A percentile compares a stretch with the other conserved stretches of the same genome.
phyloP scores from a whole-genome alignment of 306 rosid genomes.

The Pyrus bretschneideri region DNA sequence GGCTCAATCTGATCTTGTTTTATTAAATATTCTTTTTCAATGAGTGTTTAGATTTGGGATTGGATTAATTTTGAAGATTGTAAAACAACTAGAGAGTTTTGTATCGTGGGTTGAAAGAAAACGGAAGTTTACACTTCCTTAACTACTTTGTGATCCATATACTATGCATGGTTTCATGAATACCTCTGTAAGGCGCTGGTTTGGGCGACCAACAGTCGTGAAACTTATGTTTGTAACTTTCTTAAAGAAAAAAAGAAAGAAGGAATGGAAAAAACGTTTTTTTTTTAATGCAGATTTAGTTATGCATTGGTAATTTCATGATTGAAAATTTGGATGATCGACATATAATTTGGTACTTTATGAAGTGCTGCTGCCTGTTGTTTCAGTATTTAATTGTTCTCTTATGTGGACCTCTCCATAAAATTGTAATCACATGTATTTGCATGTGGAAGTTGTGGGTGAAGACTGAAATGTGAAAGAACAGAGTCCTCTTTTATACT shows the following conservation, averaged over 20 bases:
- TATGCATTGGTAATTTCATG: background rate
- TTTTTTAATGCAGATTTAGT: background rate
- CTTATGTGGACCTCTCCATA: background rate
- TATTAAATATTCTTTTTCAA: background rate
- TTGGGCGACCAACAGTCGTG: background rate
- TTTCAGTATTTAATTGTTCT: background rate
- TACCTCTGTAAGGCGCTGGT: background rate
- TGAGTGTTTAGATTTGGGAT: background rate
- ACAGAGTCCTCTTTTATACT: background rate
- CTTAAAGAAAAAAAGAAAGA: background rate
- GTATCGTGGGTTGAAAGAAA: background rate
- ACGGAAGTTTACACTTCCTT: background rate
- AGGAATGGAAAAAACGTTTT: background rate
- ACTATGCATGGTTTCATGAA: background rate
- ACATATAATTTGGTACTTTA: background rate
- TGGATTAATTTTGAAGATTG: background rate
- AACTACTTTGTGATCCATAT: background rate
- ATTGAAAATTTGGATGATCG: background rate
- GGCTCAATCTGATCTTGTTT: background rate
- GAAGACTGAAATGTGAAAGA: background rate
- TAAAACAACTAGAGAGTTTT: constrained; percentile 10
- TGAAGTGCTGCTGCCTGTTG: background rate
- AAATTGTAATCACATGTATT: background rate
- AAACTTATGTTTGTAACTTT: background rate
- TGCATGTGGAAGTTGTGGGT: background rate